Evolutionary conservation across 73 alveolate genomes (phyloP), one percentile per base, ranked within the genome.

Genomic region (Stentor roeselii): DNA sequence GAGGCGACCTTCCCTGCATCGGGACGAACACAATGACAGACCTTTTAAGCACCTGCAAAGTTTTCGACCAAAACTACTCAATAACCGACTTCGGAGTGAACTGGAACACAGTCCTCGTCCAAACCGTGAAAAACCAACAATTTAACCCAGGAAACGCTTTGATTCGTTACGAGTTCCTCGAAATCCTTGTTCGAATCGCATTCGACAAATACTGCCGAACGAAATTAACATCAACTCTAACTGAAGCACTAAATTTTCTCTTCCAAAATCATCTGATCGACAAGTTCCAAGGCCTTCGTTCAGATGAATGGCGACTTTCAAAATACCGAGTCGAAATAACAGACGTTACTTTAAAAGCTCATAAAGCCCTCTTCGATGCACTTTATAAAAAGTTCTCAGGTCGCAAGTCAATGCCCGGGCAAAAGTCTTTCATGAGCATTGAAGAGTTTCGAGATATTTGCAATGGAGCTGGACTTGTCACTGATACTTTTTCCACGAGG

Each of bases 401-500:
- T 36, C 87, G 86, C 41, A 86, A 92, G 40, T 92, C 92, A 59
- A 67, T 84, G 32, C 77, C 85, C 2, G 80, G 89, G 14, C 83
- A 90, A 38, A 86, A 90, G 75, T 39, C 88, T 0, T 92, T 1
- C 90, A 92, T 84, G 83, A 80, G 67, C 78, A 34, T 85, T 60
- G 92, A 92, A 34, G 98, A 93, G 78, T 94, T 92, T 74, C 83
- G 78, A 2, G 94, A 85, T 34, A 82, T 94, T 75, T 83, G 87
- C 75, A 77, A 88, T 3, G 78, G 38, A n/a, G 82, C 91, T 30
- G 90, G 93, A 3, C 89, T 92, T n/a, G 91, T 94, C 6, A 86
- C 82, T 78, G 98, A 94, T 36, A 42, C 83, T 31, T 89, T 88
- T 76, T 92, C 95, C 3, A 78, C 90, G 50, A 87, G 95, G 86